Percentiles rank a stretch among this genome's conserved stretches.
Evolutionary conservation across 2,329 filamentous ascomycete genomes (phyloP).

Genomic region (Juglanconis sp.): DNA sequence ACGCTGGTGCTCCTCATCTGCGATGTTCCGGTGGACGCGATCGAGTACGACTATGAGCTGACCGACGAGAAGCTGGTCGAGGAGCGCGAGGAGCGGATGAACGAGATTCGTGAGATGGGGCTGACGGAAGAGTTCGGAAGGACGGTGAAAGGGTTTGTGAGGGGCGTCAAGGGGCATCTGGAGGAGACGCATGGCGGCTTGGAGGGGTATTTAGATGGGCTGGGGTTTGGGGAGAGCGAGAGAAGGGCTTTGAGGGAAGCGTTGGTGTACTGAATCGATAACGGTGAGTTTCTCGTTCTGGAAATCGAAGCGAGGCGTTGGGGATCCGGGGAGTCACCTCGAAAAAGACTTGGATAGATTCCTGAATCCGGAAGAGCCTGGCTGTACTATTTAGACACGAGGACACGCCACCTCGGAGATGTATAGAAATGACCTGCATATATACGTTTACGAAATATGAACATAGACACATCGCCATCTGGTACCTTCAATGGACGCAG

Average conservation of each 20-base stretch:
- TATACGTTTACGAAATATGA: neutral
- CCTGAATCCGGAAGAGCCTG: too few species aligned
- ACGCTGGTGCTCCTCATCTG: constrained; percentile 66
- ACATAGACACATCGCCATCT: too few species aligned
- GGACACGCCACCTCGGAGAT: too few species aligned
- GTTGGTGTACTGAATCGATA: constrained; percentile 36
- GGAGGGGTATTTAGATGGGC: constrained; percentile 59
- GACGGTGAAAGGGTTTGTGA: constrained; percentile 64
- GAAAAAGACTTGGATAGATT: too few species aligned
- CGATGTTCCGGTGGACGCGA: constrained; percentile 52
- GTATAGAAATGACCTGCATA: too few species aligned
- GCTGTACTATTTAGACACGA: too few species aligned
- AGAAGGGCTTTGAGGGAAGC: constrained; percentile 38
- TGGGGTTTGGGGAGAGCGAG: constrained; percentile 53
- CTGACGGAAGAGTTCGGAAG: constrained; percentile 70
- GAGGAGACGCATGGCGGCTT: constrained; percentile 63
- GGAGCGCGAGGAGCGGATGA: constrained; percentile 61
- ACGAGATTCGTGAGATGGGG: constrained; percentile 68
- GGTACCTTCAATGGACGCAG: too few species aligned
- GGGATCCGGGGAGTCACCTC: neutral
- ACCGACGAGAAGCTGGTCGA: constrained; percentile 57
- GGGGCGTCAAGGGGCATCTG: constrained; percentile 55
- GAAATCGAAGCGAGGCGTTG: constrained; percentile 1
- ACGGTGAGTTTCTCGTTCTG: neutral
- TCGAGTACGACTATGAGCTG: constrained; percentile 69